Percentiles rank a stretch among this genome's conserved stretches.
Evolutionary conservation across 2,329 filamentous ascomycete species (phyloP).

Genomic region (Fusarium cyanostomum): DNA sequence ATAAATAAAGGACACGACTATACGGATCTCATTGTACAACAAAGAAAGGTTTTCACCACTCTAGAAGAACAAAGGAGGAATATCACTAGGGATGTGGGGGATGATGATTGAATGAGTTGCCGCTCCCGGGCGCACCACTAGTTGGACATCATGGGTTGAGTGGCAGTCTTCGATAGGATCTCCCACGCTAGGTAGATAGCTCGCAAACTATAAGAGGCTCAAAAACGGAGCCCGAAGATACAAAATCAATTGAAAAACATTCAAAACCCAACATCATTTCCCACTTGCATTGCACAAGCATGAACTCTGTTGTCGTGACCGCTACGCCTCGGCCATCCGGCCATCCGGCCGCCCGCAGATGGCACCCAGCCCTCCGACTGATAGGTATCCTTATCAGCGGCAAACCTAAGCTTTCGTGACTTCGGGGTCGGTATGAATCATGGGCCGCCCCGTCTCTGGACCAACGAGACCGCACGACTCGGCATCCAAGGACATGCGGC

Average conservation of each 20-base stretch:
- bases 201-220: constrained; percentile 28
- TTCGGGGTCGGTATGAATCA: constrained; percentile 33
- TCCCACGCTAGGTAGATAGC: constrained; percentile 37
- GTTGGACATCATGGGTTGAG: constrained; percentile 35
- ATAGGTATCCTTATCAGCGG: constrained; percentile 34
- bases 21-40: constrained; percentile 34
- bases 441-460: constrained; percentile 32
- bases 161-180: constrained; percentile 29
- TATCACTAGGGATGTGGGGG: constrained; percentile 28
- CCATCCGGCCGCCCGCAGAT: constrained; percentile 22
- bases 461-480: constrained; percentile 18
- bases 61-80: constrained; percentile 29
- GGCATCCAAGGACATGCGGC: constrained; percentile 1
- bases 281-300: constrained; percentile 7
- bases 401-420: constrained; percentile 33
- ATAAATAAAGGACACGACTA: constrained; percentile 14
- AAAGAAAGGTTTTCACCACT: constrained; percentile 38
- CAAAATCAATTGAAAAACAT: constrained; percentile 35
- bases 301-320: neutral
- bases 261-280: constrained; percentile 25
- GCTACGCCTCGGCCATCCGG: constrained; percentile 14
- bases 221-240: constrained; percentile 3
- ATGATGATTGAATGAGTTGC: constrained; percentile 27
- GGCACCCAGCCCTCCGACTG: constrained; percentile 21
- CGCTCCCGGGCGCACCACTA: constrained; percentile 34